Conservation (phyloP, 192 early-diverging fungal genomes). For the Dissophora ornata region DNA sequence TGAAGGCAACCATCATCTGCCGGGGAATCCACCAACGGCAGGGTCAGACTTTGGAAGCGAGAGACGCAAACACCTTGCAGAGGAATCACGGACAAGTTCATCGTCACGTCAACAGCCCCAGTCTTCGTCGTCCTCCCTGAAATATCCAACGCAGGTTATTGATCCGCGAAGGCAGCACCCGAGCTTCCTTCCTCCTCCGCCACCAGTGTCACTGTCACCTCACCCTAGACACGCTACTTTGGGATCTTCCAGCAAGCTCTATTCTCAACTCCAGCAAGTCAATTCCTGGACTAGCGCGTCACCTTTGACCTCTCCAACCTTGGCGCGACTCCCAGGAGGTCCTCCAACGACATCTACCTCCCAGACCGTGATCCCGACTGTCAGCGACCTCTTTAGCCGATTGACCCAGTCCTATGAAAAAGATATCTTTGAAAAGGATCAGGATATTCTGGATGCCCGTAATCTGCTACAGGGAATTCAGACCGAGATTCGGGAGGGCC, state of each 20-base stretch:
- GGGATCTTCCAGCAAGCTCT: slow-evolving; percentile 5
- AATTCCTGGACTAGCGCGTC: slow-evolving; percentile 12
- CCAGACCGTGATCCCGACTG: slow-evolving; percentile 33
- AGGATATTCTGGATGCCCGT: slow-evolving; percentile 53
- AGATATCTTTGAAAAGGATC: slow-evolving; percentile 59
- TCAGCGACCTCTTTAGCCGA: slow-evolving; percentile 56
- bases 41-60: not conserved
- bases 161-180: not conserved
- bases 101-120: not conserved
- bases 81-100: too few relatives aligned
- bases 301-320: not conserved
- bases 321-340: slow-evolving; percentile 2
- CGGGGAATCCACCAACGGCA: not conserved
- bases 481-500: slow-evolving; percentile 45
- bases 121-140: not conserved
- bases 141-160: slow-evolving; percentile 10
- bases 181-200: not conserved
- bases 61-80: too few relatives aligned
- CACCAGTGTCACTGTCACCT: not conserved
- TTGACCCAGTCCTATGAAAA: slow-evolving; percentile 58
- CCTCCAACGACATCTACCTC: not conserved
- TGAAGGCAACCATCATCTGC: not conserved
- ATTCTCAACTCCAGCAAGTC: slow-evolving; percentile 27
- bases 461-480: slow-evolving; percentile 34
- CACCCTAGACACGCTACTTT: not conserved